Conservation (phyloP, 2,329 filamentous ascomycete species). For the Juglanconis juglandina region DNA sequence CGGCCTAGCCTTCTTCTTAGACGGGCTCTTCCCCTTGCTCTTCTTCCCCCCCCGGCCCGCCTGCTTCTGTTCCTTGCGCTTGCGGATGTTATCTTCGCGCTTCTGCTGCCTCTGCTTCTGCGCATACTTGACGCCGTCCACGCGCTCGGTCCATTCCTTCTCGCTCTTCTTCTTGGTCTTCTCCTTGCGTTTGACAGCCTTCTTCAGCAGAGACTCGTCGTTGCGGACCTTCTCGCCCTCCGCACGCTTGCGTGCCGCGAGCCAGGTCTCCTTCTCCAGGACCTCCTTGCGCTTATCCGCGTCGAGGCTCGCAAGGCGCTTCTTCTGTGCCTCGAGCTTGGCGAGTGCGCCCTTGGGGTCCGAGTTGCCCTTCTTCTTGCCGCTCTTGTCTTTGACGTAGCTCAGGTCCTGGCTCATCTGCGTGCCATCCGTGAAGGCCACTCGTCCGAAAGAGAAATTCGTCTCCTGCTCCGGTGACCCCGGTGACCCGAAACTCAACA, state of each 20-base stretch:
- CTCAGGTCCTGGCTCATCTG: constrained; percentile 72
- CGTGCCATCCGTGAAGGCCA: constrained; percentile 86
- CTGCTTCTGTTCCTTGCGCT: constrained; percentile 70
- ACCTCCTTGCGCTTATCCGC: constrained; percentile 80
- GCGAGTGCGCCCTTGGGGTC: constrained; percentile 85
- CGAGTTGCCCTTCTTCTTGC: constrained; percentile 75
- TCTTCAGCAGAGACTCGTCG: constrained; percentile 83
- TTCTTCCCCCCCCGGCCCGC: constrained; percentile 55
- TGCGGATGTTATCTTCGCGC: constrained; percentile 72
- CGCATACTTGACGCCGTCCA: constrained; percentile 68
- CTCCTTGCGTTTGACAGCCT: constrained; percentile 91
- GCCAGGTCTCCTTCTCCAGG: constrained; percentile 90
- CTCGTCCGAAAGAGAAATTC: constrained; percentile 84
- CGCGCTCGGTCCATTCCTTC: constrained; percentile 76
- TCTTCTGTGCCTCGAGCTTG: constrained; percentile 81
- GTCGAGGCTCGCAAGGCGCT: constrained; percentile 71
- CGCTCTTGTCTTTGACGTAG: constrained; percentile 43
- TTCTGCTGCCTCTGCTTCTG: constrained; percentile 80
- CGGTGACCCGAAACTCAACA: constrained; percentile 42
- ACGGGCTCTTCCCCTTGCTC: constrained; percentile 48
- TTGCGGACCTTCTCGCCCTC: constrained; percentile 88
- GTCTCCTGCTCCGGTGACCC: constrained; percentile 41
- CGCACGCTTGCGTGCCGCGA: constrained; percentile 82
- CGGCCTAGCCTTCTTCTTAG: constrained; percentile 53
- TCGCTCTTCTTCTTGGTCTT: constrained; percentile 86